A percentile compares a stretch with the other conserved stretches of the same genome.
These are phyloP conservation scores for Termitomyces titanicus DNA, from an alignment of 768 basidiomycete genomes.

Conservation along the genomic window DNA sequence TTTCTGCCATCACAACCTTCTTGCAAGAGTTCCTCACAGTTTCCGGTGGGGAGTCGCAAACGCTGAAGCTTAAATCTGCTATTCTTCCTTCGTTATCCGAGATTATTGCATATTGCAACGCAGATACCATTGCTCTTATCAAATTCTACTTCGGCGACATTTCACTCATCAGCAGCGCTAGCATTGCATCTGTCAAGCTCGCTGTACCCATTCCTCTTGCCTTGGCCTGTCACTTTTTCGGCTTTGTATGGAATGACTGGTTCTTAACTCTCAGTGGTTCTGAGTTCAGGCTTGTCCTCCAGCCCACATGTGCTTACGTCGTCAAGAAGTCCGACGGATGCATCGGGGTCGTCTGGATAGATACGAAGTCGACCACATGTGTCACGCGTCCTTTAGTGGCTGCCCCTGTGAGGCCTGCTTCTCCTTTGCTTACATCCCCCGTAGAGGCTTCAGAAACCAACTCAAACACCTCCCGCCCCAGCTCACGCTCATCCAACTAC, in stretches of 20 bases:
- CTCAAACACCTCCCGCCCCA: slow-evolving; percentile 31
- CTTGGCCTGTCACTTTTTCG: slow-evolving; percentile 30
- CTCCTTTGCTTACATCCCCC: not conserved
- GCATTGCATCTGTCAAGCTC: not conserved
- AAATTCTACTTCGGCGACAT: slow-evolving; percentile 1
- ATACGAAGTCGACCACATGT: not conserved
- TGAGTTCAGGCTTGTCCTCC: slow-evolving; percentile 32
- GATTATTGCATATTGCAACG: not conserved
- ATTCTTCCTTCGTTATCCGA: slow-evolving; percentile 26
- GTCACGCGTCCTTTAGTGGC: not conserved
- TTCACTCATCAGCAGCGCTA: too few species aligned
- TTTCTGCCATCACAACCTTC: slow-evolving; percentile 25
- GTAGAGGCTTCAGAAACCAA: slow-evolving; percentile 16
- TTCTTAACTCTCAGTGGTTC: slow-evolving; percentile 29
- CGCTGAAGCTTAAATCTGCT: slow-evolving; percentile 23
- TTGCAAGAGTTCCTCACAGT: slow-evolving; percentile 24
- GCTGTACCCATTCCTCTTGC: slow-evolving; percentile 26
- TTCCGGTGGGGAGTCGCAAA: slow-evolving; percentile 9
- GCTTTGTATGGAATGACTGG: slow-evolving; percentile 34
- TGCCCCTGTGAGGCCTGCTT: slow-evolving; percentile 4
- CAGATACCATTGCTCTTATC: not conserved
- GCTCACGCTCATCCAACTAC: slow-evolving; percentile 35
- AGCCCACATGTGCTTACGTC: slow-evolving; percentile 21
- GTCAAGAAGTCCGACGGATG: slow-evolving; percentile 24
- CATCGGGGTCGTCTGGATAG: slow-evolving; percentile 26